A percentile compares a stretch with the other conserved stretches of the same genome.
These are phyloP conservation scores for Plasmodium vinckei DNA, from an alignment of 169 alveolate genomes.

Conservation along the genomic window DNA sequence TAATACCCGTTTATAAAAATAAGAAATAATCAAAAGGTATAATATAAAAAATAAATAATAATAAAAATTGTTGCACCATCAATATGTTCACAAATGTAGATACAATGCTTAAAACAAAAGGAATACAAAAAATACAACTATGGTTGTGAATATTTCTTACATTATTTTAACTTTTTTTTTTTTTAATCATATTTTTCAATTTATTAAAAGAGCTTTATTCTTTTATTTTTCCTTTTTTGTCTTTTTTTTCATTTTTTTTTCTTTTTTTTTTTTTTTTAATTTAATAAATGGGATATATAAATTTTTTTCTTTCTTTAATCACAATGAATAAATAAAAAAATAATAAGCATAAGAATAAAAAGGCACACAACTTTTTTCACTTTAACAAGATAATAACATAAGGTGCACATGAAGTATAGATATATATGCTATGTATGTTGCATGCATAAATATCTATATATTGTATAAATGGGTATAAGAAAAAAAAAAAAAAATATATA, in stretches of 20 bases:
- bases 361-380: neutral
- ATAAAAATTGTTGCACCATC: no score
- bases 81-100: no score
- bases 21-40: no score
- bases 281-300: neutral
- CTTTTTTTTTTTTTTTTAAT: conserved; percentile 23
- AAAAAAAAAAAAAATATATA: neutral
- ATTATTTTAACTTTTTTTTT: conserved; percentile 10
- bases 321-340: conserved; percentile 12
- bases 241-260: neutral
- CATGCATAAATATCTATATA: no score
- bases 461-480: neutral
- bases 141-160: no score
- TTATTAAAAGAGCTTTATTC: conserved; percentile 1
- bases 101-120: no score
- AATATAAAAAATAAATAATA: no score
- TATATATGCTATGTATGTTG: neutral
- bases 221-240: conserved; percentile 11
- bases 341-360: conserved; percentile 5
- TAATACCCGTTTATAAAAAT: no score
- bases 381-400: conserved; percentile 11
- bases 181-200: neutral
- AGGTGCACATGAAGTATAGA: neutral
- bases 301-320: conserved; percentile 18
- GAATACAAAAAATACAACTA: no score